These are phyloP conservation scores for Zygnema cylindricum DNA, from an alignment of 139 green algal genomes.

Conservation along the genomic window DNA sequence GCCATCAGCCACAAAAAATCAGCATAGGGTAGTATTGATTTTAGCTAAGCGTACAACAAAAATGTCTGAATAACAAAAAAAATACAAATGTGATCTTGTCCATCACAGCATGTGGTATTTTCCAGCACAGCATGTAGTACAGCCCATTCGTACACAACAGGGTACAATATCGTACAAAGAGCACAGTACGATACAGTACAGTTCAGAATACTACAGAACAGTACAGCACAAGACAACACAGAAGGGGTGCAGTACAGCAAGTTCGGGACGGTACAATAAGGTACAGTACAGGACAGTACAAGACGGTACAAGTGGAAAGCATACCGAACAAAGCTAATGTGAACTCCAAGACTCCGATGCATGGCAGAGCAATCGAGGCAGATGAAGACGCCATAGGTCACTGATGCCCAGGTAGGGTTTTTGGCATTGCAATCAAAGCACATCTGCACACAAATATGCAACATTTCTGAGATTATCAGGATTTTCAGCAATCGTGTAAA, in stretches of 20 bases:
- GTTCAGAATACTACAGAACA: no score
- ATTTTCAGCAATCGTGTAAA: neutral
- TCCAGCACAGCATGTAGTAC: no score
- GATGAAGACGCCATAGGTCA: slow-evolving; percentile 96
- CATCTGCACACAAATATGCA: slow-evolving; percentile 61
- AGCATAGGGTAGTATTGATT: no score
- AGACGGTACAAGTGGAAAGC: slow-evolving; percentile 10
- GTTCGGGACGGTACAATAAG: neutral
- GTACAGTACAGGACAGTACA: neutral
- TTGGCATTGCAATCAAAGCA: slow-evolving; percentile 97
- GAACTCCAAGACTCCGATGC: slow-evolving; percentile 92
- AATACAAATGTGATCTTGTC: no score
- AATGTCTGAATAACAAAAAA: no score
- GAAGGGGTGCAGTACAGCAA: neutral
- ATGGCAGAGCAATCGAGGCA: slow-evolving; percentile 94
- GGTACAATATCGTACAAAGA: no score
- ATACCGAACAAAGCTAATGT: slow-evolving; percentile 92
- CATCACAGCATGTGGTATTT: no score
- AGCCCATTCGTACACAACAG: no score
- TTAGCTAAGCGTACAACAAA: no score
- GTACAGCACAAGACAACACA: no score
- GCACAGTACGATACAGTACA: no score
- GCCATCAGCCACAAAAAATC: no score
- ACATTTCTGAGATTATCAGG: slow-evolving; percentile 8
- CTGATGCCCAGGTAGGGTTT: slow-evolving; percentile 94